phyloP scores from a whole-genome alignment of 1,139 yeast genomes.

The Chernovozyma aurita region DNA sequence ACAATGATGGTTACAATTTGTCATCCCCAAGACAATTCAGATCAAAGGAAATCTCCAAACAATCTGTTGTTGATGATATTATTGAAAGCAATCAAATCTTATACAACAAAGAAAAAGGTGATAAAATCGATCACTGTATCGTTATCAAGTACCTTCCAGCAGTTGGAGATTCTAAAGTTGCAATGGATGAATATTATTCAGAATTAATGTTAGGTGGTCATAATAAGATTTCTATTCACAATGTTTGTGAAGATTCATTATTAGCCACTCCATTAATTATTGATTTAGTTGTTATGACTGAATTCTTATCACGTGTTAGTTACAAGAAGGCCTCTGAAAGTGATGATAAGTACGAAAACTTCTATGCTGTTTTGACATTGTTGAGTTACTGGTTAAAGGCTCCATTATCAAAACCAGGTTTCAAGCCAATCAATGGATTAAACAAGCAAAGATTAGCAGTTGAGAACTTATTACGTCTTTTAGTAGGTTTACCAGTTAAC shows the following conservation, averaged over 20 bases:
- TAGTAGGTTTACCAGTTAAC: conserved; percentile 85
- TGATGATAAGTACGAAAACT: conserved; percentile 50
- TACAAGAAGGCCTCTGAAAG: conserved; percentile 53
- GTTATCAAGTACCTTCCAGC: conserved; percentile 93
- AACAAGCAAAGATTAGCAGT: conserved; percentile 92
- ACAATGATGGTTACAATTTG: conserved; percentile 92
- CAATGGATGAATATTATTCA: conserved; percentile 97
- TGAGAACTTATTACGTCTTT: conserved; percentile 84
- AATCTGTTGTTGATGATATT: conserved; percentile 91
- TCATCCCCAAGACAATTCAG: conserved; percentile 91
- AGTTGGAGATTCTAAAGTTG: conserved; percentile 94
- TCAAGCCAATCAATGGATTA: conserved; percentile 85
- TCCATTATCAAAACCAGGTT: conserved; percentile 88
- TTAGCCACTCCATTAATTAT: conserved; percentile 93
- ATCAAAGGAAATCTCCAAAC: conserved; percentile 91
- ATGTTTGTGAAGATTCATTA: conserved; percentile 93
- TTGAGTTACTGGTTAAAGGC: conserved; percentile 96
- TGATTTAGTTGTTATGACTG: conserved; percentile 86
- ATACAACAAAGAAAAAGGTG: conserved; percentile 77
- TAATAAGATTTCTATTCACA: conserved; percentile 88
- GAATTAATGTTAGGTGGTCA: conserved; percentile 98
- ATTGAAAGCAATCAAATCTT: conserved; percentile 83
- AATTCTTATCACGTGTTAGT: conserved; percentile 80
- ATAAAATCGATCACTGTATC: conserved; percentile 86
- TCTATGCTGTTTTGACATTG: conserved; percentile 84